Conservation (phyloP, 306 rosid genomes). For the peach (Prunus persica) region Prunus_persica_NCBIv2 NC_034011.1:26116501-26117000, state of each 20-base stretch:
- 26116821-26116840: not conserved
- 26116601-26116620: not conserved
- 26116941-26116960: not conserved
- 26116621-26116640: not conserved
- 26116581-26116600: not conserved
- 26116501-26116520: no score
- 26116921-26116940: not conserved
- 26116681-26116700: constrained; percentile 6
- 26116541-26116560: not conserved
- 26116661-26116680: not conserved
- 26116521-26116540: no score
- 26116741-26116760: not conserved
- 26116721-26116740: not conserved
- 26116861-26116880: not conserved
- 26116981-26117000: not conserved
- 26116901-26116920: no score
- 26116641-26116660: not conserved
- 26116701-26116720: not conserved
- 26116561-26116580: not conserved
- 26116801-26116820: not conserved
- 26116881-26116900: not conserved
- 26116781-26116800: constrained; percentile 4
- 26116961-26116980: not conserved
- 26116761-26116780: not conserved
- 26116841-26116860: not conserved